Base-by-base conservation (phyloP, 805 yeast genomes). In the Wickerhamiella hasegawae region DNA sequence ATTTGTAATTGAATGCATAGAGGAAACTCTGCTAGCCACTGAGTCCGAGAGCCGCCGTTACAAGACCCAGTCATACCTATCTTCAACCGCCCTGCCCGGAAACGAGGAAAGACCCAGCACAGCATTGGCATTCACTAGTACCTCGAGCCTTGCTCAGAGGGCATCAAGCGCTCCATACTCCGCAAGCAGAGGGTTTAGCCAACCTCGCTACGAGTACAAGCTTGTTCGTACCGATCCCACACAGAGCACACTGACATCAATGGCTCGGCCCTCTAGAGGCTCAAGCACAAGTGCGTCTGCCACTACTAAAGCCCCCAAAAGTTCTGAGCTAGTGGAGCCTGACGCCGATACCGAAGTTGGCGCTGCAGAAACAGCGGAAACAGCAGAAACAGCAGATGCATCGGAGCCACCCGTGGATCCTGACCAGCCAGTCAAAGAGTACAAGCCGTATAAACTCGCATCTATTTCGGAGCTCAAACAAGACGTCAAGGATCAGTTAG, bases 211-310 rank as follows among this genome's bases (percentile, higher is more conserved):
- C 45, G 90, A 77, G 44, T 68, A 76, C 46, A 70, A 73, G 37
- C 51, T 78, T 45, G 83, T 79, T 3, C 57, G 93, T 40, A 77
- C 82, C 0, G 90, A 80, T 49, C 65, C 73, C 3, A 62, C 57
- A 39, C 93, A 82, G 47, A 55, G 69, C 2, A 71, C 67, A 20
- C 52, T 74, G 18, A 62, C 71, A 0, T 45, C 64, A 1, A 60
- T 56, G 35, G 12, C 18, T 8, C 18, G 20, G 5, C 20, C 20
- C n/a, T 17, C 18, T 28, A 6, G n/a, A 26, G 11, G 11, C 6
- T 6, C 11, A 21, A 6, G 24, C 10, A 6, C 11, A 11, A 11
- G 11, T 11, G 24, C 6, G 24, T 6, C 6, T 21, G 6, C 11
- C 10, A 21, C 23, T 23, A 29, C 25, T 29, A 18, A 11, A 34